phyloP scores from a whole-genome alignment of 805 yeast species.

The Spathaspora gorwiae region DNA sequence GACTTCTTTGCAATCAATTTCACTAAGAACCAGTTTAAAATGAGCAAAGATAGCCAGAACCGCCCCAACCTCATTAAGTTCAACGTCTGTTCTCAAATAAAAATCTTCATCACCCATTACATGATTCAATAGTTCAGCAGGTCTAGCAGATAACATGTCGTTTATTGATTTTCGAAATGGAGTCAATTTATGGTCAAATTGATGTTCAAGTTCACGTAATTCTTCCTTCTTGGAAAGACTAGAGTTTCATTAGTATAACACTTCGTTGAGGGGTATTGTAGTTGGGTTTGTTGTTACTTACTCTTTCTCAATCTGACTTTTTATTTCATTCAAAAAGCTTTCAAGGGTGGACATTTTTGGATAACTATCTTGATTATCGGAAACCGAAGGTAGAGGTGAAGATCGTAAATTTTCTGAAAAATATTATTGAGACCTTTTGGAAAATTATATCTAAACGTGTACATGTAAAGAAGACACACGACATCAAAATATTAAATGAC shows the following conservation, averaged over 20 bases:
- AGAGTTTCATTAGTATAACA: background rate
- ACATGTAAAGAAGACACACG: no score
- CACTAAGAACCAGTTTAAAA: background rate
- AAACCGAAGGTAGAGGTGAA: no score
- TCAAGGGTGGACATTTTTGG: conserved; percentile 1
- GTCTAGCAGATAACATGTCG: background rate
- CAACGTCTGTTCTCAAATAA: background rate
- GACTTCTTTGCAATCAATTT: conserved; percentile 9
- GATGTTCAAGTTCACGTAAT: conserved; percentile 8
- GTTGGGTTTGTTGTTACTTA: conserved; percentile 1
- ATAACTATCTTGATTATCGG: no score
- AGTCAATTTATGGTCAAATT: conserved; percentile 4
- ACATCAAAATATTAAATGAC: background rate
- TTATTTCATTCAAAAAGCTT: conserved; percentile 5
- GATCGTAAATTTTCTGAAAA: no score
- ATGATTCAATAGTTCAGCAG: background rate
- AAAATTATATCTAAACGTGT: no score
- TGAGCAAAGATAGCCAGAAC: background rate
- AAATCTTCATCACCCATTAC: background rate
- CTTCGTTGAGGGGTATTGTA: background rate
- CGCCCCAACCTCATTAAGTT: no score
- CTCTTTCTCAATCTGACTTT: conserved; percentile 9
- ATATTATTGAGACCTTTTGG: no score
- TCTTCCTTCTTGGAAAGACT: conserved; percentile 3
- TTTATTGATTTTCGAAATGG: conserved; percentile 3